A percentile compares a stretch with the other conserved stretches of the same genome.
These are phyloP conservation scores for Dryadomyces sulphureus DNA, from an alignment of 2,329 filamentous ascomycete species.

Conservation along the genomic window DNA sequence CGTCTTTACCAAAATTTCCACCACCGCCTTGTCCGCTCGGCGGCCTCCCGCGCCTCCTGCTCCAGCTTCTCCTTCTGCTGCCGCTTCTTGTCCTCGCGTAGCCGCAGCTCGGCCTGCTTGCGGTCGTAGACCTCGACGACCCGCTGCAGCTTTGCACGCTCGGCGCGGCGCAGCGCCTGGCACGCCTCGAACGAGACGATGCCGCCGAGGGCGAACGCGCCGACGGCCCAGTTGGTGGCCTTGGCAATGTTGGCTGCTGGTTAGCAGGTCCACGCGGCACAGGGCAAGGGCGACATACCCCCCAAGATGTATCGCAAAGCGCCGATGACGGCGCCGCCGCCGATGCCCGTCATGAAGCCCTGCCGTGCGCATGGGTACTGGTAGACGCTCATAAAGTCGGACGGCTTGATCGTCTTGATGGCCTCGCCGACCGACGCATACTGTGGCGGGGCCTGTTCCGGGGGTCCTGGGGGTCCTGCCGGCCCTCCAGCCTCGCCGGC, in stretches of 20 bases:
- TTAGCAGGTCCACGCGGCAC: no score
- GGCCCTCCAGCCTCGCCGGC: conserved; percentile 5
- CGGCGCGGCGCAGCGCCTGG: conserved; percentile 55
- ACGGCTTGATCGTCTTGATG: conserved; percentile 48
- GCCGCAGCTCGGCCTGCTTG: conserved; percentile 46
- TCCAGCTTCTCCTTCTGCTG: conserved; percentile 8
- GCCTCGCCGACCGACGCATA: conserved; percentile 39
- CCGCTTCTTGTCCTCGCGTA: conserved; percentile 30
- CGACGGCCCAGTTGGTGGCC: conserved; percentile 76
- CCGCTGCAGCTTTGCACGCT: conserved; percentile 71
- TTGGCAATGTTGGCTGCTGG: conserved; percentile 43
- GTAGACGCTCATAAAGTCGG: conserved; percentile 59
- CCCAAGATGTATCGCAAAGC: conserved; percentile 59
- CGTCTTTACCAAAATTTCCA: conserved; percentile 39
- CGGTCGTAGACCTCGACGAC: conserved; percentile 69
- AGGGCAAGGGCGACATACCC: conserved; percentile 40
- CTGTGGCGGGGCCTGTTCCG: neutral
- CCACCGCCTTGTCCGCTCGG: conserved; percentile 18
- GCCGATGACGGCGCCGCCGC: conserved; percentile 60
- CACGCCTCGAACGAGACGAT: conserved; percentile 72
- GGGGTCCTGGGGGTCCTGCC: neutral
- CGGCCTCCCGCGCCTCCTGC: conserved; percentile 18
- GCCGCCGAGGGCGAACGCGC: conserved; percentile 55
- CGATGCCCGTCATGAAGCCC: conserved; percentile 71
- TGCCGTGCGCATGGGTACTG: conserved; percentile 74